These are phyloP conservation scores for Multifurca ochricompacta DNA, from an alignment of 768 basidiomycete genomes.

Conservation along the genomic window DNA sequence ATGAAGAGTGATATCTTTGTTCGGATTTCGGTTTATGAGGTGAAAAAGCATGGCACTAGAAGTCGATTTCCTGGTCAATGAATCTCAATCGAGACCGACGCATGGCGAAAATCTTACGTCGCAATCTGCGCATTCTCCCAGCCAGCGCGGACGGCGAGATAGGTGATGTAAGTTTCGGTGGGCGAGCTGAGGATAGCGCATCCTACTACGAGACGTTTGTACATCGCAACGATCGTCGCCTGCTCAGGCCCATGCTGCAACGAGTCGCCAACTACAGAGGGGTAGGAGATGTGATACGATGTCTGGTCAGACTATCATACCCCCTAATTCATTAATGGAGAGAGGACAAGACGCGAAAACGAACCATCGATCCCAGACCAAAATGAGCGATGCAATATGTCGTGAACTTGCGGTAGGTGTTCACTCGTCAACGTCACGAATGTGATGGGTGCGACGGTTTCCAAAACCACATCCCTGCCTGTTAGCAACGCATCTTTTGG, in stretches of 20 bases:
- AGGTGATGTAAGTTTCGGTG: conserved; percentile 76
- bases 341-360: too few relatives aligned
- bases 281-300: too few relatives aligned
- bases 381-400: conserved; percentile 57
- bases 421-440: conserved; percentile 51
- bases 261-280: conserved; percentile 53
- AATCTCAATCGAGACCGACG: background rate
- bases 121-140: conserved; percentile 80
- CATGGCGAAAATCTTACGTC: conserved; percentile 40
- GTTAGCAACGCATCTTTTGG: too few relatives aligned
- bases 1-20: conserved; percentile 73
- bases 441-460: conserved; percentile 45
- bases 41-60: conserved; percentile 70
- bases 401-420: conserved; percentile 67
- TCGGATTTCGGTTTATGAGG: conserved; percentile 61
- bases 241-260: conserved; percentile 61
- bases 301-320: conserved; percentile 1
- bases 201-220: conserved; percentile 65
- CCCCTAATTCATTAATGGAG: background rate
- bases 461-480: conserved; percentile 38
- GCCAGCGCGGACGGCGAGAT: conserved; percentile 67
- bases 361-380: conserved; percentile 74
- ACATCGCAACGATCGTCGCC: conserved; percentile 68
- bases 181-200: conserved; percentile 72
- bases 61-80: conserved; percentile 10